phyloP scores from a whole-genome alignment of 2,329 filamentous ascomycete species.

The Furcasterigmium sp. region DNA sequence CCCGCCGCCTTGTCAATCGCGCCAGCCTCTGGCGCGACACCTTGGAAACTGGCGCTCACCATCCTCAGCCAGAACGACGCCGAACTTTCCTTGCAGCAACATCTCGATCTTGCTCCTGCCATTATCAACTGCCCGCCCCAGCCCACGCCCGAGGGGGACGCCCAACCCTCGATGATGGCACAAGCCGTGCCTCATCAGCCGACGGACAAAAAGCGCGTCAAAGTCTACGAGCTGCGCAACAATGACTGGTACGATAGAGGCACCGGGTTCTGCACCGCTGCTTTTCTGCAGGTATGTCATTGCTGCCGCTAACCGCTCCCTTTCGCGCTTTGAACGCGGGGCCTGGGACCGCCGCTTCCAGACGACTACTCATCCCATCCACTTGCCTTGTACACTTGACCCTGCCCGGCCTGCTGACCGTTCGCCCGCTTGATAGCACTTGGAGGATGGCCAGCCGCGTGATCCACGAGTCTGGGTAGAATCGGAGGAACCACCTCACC shows the following conservation, averaged over 20 bases:
- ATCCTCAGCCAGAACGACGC: constrained; percentile 47
- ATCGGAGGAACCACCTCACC: constrained; percentile 84
- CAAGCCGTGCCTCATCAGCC: constrained; percentile 64
- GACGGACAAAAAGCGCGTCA: constrained; percentile 74
- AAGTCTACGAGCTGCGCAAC: constrained; percentile 97
- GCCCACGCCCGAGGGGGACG: constrained; percentile 42
- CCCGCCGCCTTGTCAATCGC: constrained; percentile 3
- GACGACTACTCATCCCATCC: too few species aligned
- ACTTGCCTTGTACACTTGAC: too few species aligned
- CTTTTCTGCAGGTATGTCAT: constrained; percentile 62
- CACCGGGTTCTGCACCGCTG: constrained; percentile 88
- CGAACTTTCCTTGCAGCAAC: constrained; percentile 55
- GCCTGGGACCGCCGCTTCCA: too few species aligned
- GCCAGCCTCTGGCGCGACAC: constrained; percentile 10
- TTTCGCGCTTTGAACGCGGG: too few species aligned
- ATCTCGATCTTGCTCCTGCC: constrained; percentile 50
- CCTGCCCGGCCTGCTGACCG: neutral
- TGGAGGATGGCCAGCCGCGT: constrained; percentile 58
- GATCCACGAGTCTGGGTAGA: constrained; percentile 86
- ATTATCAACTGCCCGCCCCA: constrained; percentile 44
- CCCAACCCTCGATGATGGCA: constrained; percentile 65
- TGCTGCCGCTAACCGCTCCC: neutral
- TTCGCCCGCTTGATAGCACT: constrained; percentile 25
- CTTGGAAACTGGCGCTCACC: constrained; percentile 48
- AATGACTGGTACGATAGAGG: constrained; percentile 99